Conservation (phyloP, 352 stramenopile species). For the Phytophthora citrophthora region DNA sequence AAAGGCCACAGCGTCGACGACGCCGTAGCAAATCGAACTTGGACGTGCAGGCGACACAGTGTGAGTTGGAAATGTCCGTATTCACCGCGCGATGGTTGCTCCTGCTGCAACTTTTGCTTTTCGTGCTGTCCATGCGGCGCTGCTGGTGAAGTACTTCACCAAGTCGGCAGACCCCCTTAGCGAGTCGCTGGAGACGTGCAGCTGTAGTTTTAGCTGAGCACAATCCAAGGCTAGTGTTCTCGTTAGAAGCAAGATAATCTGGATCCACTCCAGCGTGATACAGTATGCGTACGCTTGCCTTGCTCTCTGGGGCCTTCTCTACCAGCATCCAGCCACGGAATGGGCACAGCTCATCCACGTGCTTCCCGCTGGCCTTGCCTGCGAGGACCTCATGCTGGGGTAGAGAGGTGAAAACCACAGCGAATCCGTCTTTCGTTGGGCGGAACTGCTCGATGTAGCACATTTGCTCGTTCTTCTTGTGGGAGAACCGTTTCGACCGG, state of each 20-base stretch:
- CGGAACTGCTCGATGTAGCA: conserved; percentile 46
- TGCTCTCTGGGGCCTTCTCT: conserved; percentile 34
- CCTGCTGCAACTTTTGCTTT: conserved; percentile 5
- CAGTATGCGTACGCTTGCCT: conserved; percentile 34
- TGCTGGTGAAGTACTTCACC: conserved; percentile 36
- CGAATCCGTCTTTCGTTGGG: conserved; percentile 40
- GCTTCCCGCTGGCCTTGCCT: conserved; percentile 40
- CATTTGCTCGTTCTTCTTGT: conserved; percentile 51
- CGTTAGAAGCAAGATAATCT: conserved; percentile 3
- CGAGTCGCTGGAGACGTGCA: conserved; percentile 32
- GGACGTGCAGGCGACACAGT: conserved; percentile 46
- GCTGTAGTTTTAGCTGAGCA: conserved; percentile 35
- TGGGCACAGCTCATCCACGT: conserved; percentile 36
- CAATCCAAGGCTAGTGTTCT: conserved; percentile 14
- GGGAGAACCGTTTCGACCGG: conserved; percentile 30
- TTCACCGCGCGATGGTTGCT: conserved; percentile 3
- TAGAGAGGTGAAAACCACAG: conserved; percentile 35
- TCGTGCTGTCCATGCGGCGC: conserved; percentile 14
- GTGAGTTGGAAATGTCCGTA: conserved; percentile 34
- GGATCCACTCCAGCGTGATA: conserved; percentile 35
- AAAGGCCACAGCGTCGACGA: conserved; percentile 40
- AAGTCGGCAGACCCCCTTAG: conserved; percentile 37
- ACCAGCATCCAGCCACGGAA: conserved; percentile 37
- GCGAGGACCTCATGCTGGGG: conserved; percentile 32
- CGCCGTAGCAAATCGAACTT: conserved; percentile 39